These are phyloP conservation scores for Phytopythium oedochilum DNA, from an alignment of 352 stramenopile genomes.

Conservation along the genomic window DNA sequence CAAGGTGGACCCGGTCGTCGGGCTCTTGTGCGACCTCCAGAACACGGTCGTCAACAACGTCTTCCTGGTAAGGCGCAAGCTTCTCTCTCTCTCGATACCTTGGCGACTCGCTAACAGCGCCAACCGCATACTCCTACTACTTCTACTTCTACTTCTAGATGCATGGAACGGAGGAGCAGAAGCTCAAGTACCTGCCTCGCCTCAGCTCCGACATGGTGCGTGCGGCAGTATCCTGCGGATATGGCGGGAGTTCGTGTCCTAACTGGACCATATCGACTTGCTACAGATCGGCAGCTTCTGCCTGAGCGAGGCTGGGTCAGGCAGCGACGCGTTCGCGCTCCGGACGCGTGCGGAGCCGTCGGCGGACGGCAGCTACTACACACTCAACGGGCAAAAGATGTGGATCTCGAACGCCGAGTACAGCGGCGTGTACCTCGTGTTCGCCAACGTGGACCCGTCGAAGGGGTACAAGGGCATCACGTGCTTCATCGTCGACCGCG, in stretches of 20 bases:
- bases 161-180: constrained; percentile 72
- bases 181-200: constrained; percentile 83
- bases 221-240: too few species aligned
- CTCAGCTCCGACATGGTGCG: constrained; percentile 82
- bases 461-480: constrained; percentile 97
- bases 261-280: too few species aligned
- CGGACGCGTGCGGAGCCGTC: constrained; percentile 89
- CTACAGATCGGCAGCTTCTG: constrained; percentile 93
- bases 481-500: constrained; percentile 96
- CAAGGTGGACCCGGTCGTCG: constrained; percentile 93
- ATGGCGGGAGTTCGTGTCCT: too few species aligned
- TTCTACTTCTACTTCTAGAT: constrained; percentile 35
- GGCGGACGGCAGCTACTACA: constrained; percentile 91
- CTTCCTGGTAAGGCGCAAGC: constrained; percentile 56
- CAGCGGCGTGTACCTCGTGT: constrained; percentile 94
- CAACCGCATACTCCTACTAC: too few species aligned
- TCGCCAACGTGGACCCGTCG: constrained; percentile 91
- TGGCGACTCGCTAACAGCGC: neutral
- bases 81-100: neutral
- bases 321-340: constrained; percentile 95
- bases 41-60: constrained; percentile 96
- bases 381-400: constrained; percentile 95
- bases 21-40: constrained; percentile 95
- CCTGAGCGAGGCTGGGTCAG: constrained; percentile 91
- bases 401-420: constrained; percentile 98